phyloP scores from a whole-genome alignment of 2,329 filamentous ascomycete species.

The Penicillium aurantiogriseum region DNA sequence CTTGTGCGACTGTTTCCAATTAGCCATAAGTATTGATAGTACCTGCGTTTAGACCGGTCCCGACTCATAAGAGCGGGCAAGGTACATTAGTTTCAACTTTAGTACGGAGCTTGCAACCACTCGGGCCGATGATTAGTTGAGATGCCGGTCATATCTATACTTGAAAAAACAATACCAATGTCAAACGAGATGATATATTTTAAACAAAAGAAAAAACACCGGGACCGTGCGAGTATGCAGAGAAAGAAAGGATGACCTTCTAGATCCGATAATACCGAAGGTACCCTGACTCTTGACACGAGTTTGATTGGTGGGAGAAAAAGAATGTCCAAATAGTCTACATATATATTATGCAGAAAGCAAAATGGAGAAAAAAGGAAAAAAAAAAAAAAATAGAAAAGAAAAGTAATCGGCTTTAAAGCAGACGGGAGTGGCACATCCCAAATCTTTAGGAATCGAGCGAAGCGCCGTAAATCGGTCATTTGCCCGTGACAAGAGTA shows the following conservation, averaged over 20 bases:
- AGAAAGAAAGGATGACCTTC: background rate
- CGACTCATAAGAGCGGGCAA: background rate
- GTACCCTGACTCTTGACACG: background rate
- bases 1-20: background rate
- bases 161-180: background rate
- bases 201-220: background rate
- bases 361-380: background rate
- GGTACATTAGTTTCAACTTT: conserved; percentile 6
- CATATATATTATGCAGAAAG: background rate
- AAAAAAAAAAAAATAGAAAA: background rate
- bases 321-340: background rate
- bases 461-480: conserved; percentile 25
- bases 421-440: conserved; percentile 13
- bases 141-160: conserved; percentile 2
- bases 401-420: background rate
- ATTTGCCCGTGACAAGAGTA: background rate
- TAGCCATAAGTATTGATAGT: conserved; percentile 1
- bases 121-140: conserved; percentile 10
- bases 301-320: conserved; percentile 11
- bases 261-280: background rate
- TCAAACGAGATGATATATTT: background rate
- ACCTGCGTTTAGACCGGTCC: conserved; percentile 11
- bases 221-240: conserved; percentile 5
- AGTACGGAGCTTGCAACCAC: conserved; percentile 1
- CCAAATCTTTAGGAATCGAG: conserved; percentile 11